Conservation (phyloP, 176 grass and related monocot genomes). For the barley (Hordeum vulgare) region DNA sequence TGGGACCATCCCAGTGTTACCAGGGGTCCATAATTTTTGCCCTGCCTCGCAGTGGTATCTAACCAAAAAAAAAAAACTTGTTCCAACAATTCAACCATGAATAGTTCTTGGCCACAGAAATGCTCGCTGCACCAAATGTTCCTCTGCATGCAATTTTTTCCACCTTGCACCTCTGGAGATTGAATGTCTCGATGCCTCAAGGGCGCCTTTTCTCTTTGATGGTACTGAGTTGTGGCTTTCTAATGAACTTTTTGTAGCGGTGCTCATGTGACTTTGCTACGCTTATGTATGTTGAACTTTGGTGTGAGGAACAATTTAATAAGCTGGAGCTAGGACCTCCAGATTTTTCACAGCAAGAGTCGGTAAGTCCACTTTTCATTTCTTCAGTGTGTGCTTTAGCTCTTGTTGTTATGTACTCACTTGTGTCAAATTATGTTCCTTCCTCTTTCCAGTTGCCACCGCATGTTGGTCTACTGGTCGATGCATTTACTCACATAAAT, state of each 20-base stretch:
- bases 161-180: background rate
- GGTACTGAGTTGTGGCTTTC: constrained; percentile 27
- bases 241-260: constrained; percentile 40
- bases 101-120: background rate
- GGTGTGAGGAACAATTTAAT: constrained; percentile 95
- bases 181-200: background rate
- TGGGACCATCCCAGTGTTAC: no score
- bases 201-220: background rate
- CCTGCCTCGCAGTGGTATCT: background rate
- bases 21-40: no score
- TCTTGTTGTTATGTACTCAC: background rate
- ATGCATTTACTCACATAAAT: constrained; percentile 73
- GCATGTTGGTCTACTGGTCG: constrained; percentile 64
- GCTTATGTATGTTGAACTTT: constrained; percentile 82
- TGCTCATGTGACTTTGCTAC: constrained; percentile 78
- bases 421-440: constrained; percentile 12
- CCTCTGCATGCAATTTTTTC: background rate
- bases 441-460: constrained; percentile 62
- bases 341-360: constrained; percentile 84
- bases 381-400: constrained; percentile 12
- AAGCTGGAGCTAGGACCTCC: constrained; percentile 57
- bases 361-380: constrained; percentile 36
- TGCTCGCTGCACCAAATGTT: background rate
- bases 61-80: constrained; percentile 6
- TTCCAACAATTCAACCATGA: background rate